A percentile compares a stretch with the other conserved stretches of the same genome.
Conservation (phyloP, 345 rosid genomes). For the Laguncularia racemosa region DNA sequence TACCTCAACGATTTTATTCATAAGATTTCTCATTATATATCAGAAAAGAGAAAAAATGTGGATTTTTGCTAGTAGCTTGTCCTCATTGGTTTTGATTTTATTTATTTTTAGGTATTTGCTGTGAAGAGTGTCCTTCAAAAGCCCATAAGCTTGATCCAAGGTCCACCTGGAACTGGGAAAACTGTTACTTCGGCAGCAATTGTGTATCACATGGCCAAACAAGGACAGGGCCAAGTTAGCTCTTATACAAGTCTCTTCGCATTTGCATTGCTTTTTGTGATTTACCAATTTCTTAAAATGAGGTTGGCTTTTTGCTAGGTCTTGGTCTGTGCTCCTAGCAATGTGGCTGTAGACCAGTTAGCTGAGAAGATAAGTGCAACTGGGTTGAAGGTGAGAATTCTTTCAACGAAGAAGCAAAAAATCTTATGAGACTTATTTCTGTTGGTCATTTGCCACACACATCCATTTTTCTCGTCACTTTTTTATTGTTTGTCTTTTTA, state of each 20-base stretch:
- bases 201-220: slow-evolving; percentile 99
- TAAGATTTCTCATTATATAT: no score
- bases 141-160: slow-evolving; percentile 98
- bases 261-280: background rate
- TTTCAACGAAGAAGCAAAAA: background rate
- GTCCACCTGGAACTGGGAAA: slow-evolving; percentile 99
- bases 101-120: slow-evolving; percentile 63
- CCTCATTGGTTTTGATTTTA: background rate
- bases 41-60: no score
- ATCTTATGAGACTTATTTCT: no score
- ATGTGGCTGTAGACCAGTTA: slow-evolving; percentile 98
- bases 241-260: background rate
- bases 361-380: slow-evolving; percentile 99
- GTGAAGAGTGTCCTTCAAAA: slow-evolving; percentile 97
- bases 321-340: slow-evolving; percentile 98
- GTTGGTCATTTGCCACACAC: no score
- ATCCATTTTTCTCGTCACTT: no score
- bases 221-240: slow-evolving; percentile 96
- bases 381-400: slow-evolving; percentile 68
- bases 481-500: no score
- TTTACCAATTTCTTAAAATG: background rate
- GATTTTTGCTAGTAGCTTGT: background rate
- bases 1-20: no score
- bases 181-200: slow-evolving; percentile 99
- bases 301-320: slow-evolving; percentile 38